Conservation (phyloP, 2,329 filamentous ascomycete species). For the Helicocarpus griseus region DNA sequence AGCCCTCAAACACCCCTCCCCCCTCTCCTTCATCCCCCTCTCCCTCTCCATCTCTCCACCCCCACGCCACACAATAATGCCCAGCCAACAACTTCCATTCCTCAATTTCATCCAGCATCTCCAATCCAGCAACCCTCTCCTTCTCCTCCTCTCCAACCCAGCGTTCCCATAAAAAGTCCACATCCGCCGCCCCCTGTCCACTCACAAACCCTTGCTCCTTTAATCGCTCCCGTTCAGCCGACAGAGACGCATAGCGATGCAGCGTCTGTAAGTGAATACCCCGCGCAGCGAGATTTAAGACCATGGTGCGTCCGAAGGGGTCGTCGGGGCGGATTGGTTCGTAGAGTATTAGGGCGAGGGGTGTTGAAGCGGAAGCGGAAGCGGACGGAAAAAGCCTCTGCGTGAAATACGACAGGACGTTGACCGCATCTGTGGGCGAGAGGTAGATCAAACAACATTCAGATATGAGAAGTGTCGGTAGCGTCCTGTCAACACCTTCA, state of each 20-base stretch:
- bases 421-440: slow-evolving; percentile 51
- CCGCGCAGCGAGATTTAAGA: slow-evolving; percentile 72
- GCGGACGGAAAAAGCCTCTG: slow-evolving; percentile 33
- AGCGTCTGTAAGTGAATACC: slow-evolving; percentile 80
- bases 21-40: slow-evolving; percentile 26
- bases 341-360: slow-evolving; percentile 62
- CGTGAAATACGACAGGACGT: slow-evolving; percentile 57
- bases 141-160: slow-evolving; percentile 68
- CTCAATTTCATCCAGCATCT: slow-evolving; percentile 90
- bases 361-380: slow-evolving; percentile 28
- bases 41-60: slow-evolving; percentile 53
- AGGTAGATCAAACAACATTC: slow-evolving; percentile 96
- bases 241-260: slow-evolving; percentile 57
- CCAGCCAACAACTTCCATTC: slow-evolving; percentile 80
- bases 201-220: slow-evolving; percentile 54
- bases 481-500: slow-evolving; percentile 41
- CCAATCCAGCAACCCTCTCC: slow-evolving; percentile 64
- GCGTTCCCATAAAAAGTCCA: slow-evolving; percentile 62
- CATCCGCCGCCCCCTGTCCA: slow-evolving; percentile 48
- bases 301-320: slow-evolving; percentile 85
- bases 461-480: slow-evolving; percentile 79
- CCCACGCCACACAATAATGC: slow-evolving; percentile 90
- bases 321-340: slow-evolving; percentile 80
- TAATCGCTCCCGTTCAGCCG: slow-evolving; percentile 60
- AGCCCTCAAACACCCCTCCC: slow-evolving; percentile 25